Evolutionary conservation across 73 alveolate genomes (phyloP), one percentile per base, ranked within the genome.

Genomic region (Breviolum minutum): DNA sequence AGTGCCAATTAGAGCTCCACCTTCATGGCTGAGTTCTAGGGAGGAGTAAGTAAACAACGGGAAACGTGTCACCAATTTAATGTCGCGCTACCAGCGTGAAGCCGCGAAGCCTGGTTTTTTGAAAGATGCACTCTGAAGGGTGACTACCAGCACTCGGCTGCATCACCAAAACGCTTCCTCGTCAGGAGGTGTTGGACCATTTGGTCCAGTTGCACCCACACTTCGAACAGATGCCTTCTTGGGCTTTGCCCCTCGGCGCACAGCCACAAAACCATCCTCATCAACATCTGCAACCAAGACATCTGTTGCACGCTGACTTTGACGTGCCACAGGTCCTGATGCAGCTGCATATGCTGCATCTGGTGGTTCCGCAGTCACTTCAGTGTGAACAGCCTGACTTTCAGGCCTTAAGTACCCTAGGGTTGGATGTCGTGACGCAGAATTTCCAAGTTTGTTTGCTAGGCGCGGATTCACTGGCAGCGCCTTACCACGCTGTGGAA

Each of bases 251-350:
- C 88, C 88, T 29, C 54, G 32, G 64, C 88, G 88, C 88, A 80
- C 88, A 2, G 88, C 88, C 68, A 80, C 88, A 48, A 80, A 80
- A 27, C 88, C 88, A 80, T 80, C 88, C 68, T 80, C 88, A 80
- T 80, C 88, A 9, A 73, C 48, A 24, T 30, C 83, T 77, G 86
- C 63, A 80, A 76, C 30, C 54, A 40, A 40, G 54, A 40, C 54
- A 40, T 40, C 54, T 24, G 85, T 8, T 10, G 88, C 29, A 14
- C 30, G 68, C 69, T 17, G 19, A 48, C 26, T 48, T 32, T 26
- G 69, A 48, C 69, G 88, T 3, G 86, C 63, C 61, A 11, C 63
- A 11, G 27, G 62, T 11, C 63, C 63, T 71, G 86, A 22, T 30
- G 27, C 32, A 13, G 86, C 63, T 29, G 63, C 86, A 76, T 12